These are phyloP conservation scores for Beverwykella pulmonaria DNA, from an alignment of 495 filamentous ascomycete genomes.

Conservation along the genomic window DNA sequence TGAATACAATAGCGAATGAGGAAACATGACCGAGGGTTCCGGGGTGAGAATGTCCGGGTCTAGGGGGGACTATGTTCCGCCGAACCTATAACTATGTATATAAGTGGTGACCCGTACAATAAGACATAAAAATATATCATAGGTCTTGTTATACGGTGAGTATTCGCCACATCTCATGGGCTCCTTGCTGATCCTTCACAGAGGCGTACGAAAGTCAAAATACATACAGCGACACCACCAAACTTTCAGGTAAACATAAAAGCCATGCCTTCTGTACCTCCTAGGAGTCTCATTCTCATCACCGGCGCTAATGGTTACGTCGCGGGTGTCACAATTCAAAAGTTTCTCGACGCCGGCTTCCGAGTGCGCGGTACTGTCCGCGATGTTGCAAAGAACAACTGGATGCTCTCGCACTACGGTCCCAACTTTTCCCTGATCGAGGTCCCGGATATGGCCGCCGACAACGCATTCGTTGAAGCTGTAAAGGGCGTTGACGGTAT, in stretches of 20 bases:
- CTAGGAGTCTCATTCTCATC: constrained; percentile 35
- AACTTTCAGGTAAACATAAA: neutral
- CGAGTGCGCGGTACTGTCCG: constrained; percentile 35
- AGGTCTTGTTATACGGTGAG: no score
- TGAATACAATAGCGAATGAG: no score
- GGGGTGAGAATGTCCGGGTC: no score
- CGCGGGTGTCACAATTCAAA: constrained; percentile 42
- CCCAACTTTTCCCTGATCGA: constrained; percentile 17
- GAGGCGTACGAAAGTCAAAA: neutral
- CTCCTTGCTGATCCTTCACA: neutral
- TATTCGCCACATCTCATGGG: no score
- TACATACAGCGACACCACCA: neutral
- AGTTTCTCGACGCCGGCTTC: constrained; percentile 40
- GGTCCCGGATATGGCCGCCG: constrained; percentile 14
- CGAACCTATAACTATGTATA: no score
- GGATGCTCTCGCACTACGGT: constrained; percentile 24
- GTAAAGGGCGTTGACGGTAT: constrained; percentile 29
- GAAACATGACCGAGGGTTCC: no score
- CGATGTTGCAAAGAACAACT: constrained; percentile 31
- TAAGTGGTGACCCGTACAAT: no score
- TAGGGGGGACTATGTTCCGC: no score
- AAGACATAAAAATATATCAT: no score
- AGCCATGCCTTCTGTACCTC: constrained; percentile 4
- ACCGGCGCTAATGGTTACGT: constrained; percentile 48
- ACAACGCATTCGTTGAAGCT: constrained; percentile 23